Percentiles rank a stretch among this genome's conserved stretches.
These are phyloP conservation scores for Astrothelium macrocarpum DNA, from an alignment of 495 filamentous ascomycete genomes.

Conservation along the genomic window DNA sequence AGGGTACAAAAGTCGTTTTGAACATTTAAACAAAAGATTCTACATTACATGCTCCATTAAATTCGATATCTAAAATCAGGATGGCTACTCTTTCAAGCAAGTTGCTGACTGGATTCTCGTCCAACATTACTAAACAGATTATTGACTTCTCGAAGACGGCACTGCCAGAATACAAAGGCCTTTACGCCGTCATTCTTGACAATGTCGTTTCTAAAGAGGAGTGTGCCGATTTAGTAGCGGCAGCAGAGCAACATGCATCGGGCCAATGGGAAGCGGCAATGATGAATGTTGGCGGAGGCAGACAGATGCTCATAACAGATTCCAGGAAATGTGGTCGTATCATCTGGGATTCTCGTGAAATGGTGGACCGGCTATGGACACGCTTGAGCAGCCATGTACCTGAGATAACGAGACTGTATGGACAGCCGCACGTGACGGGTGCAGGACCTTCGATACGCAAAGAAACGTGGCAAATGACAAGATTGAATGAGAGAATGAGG, in stretches of 20 bases:
- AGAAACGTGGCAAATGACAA: conserved; percentile 45
- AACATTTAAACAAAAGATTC: no score
- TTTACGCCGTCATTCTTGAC: conserved; percentile 35
- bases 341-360: conserved; percentile 55
- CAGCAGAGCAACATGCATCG: conserved; percentile 26
- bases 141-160: conserved; percentile 30
- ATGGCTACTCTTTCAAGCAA: conserved; percentile 20
- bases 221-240: conserved; percentile 29
- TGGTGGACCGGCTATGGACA: conserved; percentile 53
- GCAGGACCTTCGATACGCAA: conserved; percentile 35
- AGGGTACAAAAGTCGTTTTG: no score
- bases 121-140: conserved; percentile 16
- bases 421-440: conserved; percentile 39
- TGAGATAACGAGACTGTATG: conserved; percentile 36
- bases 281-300: conserved; percentile 58
- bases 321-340: conserved; percentile 64
- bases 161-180: conserved; percentile 23
- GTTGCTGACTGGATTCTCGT: conserved; percentile 27
- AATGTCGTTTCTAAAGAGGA: conserved; percentile 32
- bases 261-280: conserved; percentile 51
- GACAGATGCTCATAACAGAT: conserved; percentile 45
- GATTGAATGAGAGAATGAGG: conserved; percentile 68
- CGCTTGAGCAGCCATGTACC: conserved; percentile 45
- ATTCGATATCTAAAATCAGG: no score
- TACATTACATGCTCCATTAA: no score